These are phyloP conservation scores for Pseudogymnoascus sp. DNA, from an alignment of 2,329 filamentous ascomycete genomes.

Conservation along the genomic window DNA sequence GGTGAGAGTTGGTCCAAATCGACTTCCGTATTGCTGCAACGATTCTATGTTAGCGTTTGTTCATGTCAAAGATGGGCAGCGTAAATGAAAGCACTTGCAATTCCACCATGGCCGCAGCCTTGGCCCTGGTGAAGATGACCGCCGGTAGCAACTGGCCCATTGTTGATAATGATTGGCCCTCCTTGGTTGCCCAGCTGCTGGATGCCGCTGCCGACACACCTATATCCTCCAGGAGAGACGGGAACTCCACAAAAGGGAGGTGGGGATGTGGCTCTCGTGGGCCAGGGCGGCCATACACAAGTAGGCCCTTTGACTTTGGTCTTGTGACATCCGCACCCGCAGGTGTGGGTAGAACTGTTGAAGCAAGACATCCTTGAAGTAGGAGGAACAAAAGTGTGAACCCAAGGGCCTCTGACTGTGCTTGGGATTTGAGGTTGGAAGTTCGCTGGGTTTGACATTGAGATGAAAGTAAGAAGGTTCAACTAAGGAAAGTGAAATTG, in stretches of 20 bases:
- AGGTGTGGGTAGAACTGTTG: background rate
- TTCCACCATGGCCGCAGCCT: background rate
- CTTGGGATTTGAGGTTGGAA: constrained; percentile 52
- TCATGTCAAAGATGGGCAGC: background rate
- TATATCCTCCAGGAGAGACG: background rate
- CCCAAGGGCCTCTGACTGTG: constrained; percentile 45
- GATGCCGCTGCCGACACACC: background rate
- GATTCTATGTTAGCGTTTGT: background rate
- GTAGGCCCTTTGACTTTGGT: background rate
- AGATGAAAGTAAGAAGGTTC: background rate
- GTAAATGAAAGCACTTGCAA: background rate
- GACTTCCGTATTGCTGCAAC: constrained; percentile 3
- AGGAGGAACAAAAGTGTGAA: constrained; percentile 46
- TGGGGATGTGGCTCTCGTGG: background rate
- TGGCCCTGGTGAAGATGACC: constrained; percentile 4
- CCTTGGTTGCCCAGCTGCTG: constrained; percentile 2
- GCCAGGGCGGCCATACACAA: background rate
- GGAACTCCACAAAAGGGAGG: background rate
- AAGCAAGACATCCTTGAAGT: background rate
- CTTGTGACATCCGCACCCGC: background rate
- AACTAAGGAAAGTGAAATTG: background rate
- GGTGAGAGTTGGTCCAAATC: background rate
- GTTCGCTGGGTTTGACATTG: constrained; percentile 24
- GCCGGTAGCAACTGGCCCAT: constrained; percentile 3
- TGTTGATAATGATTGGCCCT: constrained; percentile 9